Percentiles rank a stretch among this genome's conserved stretches.
Conservation (phyloP, 2,329 filamentous ascomycete species). For the Aureobasidium zeae region DNA sequence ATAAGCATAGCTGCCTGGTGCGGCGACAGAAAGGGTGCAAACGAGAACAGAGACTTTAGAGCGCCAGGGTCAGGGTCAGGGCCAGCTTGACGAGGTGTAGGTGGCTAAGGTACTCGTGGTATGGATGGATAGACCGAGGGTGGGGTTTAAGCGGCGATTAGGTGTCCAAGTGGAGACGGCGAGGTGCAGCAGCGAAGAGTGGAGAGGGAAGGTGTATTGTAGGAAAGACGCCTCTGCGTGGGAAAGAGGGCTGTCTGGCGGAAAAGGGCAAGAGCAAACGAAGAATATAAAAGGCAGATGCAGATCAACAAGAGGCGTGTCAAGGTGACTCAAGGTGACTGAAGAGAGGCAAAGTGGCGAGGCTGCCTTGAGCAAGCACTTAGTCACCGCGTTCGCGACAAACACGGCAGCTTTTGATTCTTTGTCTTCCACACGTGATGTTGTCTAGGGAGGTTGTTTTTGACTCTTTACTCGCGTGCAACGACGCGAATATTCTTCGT, state of each 20-base stretch:
- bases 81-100: conserved; percentile 7
- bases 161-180: background rate
- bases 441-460: background rate
- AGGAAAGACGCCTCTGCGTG: conserved; percentile 4
- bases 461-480: conserved; percentile 3
- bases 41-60: background rate
- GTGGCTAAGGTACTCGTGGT: conserved; percentile 2
- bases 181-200: background rate
- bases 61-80: background rate
- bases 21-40: background rate
- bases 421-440: conserved; percentile 1
- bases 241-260: no score
- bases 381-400: background rate
- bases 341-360: conserved; percentile 1
- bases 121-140: no score
- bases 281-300: conserved; percentile 1
- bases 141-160: conserved; percentile 14
- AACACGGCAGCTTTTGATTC: background rate
- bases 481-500: background rate
- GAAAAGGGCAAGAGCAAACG: background rate
- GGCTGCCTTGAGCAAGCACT: background rate
- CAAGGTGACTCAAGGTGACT: conserved; percentile 7
- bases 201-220: background rate
- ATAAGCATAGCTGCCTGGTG: conserved; percentile 12
- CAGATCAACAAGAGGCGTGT: background rate